Evolutionary conservation across 2,329 filamentous ascomycete genomes (phyloP), one percentile per base, ranked within the genome.

Genomic region (Byssoonygena ceratinophila): DNA sequence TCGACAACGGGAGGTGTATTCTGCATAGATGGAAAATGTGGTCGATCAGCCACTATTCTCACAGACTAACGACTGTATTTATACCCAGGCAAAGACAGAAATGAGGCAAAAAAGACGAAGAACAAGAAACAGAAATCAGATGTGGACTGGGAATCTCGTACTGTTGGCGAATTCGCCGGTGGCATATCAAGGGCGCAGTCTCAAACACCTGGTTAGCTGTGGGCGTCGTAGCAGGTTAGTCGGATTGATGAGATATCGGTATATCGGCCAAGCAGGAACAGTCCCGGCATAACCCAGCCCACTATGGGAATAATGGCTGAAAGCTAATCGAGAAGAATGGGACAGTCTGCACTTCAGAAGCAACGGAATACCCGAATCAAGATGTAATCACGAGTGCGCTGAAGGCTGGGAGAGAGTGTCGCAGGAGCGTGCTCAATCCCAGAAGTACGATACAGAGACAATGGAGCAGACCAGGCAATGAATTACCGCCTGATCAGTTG

Each of bases 91-190:
- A 37, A 36, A 27, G 9, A 22, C 9, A 14, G 27, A n/a, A 22
- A 43, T 9, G 16, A 44, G 20, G 48, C 25, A 41, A 34, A 11
- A 23, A 14, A 41, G 23, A 31, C 1, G 18, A 27, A 25, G 39
- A 12, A 32, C 18, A 40, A 31, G 4, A 1, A 27, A 6, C 12
- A 22, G 22, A 32, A 22, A 34, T 4, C 11, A 37, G 36, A 16
- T n/a, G 31, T 34, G 29, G 40, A 37, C n/a, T 32, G 36, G 41
- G 41, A 27, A 12, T 22, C n/a, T 16, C 52, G 23, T 48, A 54
- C 52, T 12, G 37, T 43, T 36, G 52, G 52, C 39, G 52, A 54
- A 49, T 54, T 50, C 29, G 52, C 52, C 20, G 52, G 52, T 45
- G 52, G 52, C 52, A 54, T 54, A 43, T 37, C 34, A 45, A 37